Evolutionary conservation across 2,329 filamentous ascomycete genomes (phyloP), one percentile per base, ranked within the genome.

Genomic region (Aschersonia sp.): DNA sequence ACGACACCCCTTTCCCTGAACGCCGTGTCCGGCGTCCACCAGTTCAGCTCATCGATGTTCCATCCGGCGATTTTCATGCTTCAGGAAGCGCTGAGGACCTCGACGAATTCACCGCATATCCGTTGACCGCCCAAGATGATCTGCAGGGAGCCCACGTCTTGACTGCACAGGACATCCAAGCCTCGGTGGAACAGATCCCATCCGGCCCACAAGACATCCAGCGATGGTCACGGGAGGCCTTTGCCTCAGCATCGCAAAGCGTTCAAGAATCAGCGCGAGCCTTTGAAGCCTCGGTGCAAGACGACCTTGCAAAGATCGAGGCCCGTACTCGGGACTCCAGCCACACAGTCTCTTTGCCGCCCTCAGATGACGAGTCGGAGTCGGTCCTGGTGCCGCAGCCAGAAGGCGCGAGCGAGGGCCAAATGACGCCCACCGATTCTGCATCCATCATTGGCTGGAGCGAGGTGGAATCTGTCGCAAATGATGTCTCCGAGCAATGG

Each of bases 241-340:
- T 20, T 20, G 20, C 20, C 20, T 20, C 20, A 20, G 20, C 20
- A 20, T 20, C 20, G 20, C 20, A 20, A 20, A 20, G 20, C 20
- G 20, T 20, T 20, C 20, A 20, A 20, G 20, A 20, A 20, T 20
- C 20, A 20, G 20, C 20, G 20, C 20, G 20, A 20, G 20, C 20
- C 20, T 20, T 20, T 20, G 20, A 20, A 20, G 20, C 20, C 20
- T 82, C 53, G 20, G 20, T 20, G 20, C 20, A 20, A 20, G 20
- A 20, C 20, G 20, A 20, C 20, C 20, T 20, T 20, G 20, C 20
- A 20, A 20, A 20, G 20, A 20, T 38, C 12, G 77, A 82, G 57
- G 79, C 78, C 0, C 82, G 79, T 78, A 78, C 78, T 1, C 71
- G 78, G 53, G 65, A 70, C 50, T 74, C 73, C 4, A 65, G 65